Evolutionary conservation across 2,329 filamentous ascomycete species (phyloP), one percentile per base, ranked within the genome.

Genomic region (Colletotrichum horii): DNA sequence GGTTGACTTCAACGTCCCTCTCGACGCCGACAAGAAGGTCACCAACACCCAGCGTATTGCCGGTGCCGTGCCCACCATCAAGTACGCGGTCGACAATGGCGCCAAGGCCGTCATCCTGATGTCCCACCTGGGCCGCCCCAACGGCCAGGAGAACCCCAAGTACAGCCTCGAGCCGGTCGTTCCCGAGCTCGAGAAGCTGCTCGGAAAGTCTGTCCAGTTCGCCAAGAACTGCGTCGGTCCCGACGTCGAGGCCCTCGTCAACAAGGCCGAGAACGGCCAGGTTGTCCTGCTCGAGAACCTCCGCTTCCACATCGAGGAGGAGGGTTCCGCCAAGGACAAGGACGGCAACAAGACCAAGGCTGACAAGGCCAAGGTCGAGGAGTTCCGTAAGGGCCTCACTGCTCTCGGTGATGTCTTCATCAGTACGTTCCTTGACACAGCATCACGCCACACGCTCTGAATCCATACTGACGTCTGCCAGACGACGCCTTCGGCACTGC

Each of bases 1-100:
- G 96, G 96, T 99, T 86, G 97, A 99, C 92, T 99, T 99, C 93
- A 99, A 99, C 88, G 97, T 99, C 74, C 97, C 97, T 79, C 95
- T 99, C 83, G 96, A 99, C 85, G 92, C 90, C 80, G 90, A 97
- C 85, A 97, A 96, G 89, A 96, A 97, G 73, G 92, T 99, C 86
- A 98, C 97, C 86, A 99, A 99, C 92, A 95, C 94, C 88, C 97
- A 99, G 90, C 96, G 97, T 87, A 99, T 99, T 83, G 96, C 95
- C 83, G 97, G 97, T 83, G 97, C 97, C 82, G 89, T 98, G 79
- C 96, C 96, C 82, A 98, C 96, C 82, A 98, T 98, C 91, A 97
- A 97, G 89, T 93, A 98, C 87, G 96, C 96, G 83, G 89, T 97
- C 82, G 95, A 98, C 80, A 88, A 98, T 86, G 95, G 95, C 80